phyloP scores from a whole-genome alignment of 306 rosid genomes.

The Castanospermum australe region DNA sequence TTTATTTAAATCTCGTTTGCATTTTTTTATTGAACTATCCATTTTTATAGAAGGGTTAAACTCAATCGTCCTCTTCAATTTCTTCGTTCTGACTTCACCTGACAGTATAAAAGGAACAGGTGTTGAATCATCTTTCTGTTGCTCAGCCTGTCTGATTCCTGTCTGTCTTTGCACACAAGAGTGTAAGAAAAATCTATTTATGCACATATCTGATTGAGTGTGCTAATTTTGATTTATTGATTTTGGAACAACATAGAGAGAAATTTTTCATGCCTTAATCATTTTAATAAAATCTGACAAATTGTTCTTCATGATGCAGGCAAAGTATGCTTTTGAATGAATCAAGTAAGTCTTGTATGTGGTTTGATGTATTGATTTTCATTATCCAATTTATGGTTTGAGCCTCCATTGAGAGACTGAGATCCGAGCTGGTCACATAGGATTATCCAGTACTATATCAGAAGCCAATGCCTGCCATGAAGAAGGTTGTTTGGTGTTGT shows the following conservation, averaged over 20 bases:
- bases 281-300: constrained; percentile 20
- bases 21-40: background rate
- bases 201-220: background rate
- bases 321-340: constrained; percentile 15
- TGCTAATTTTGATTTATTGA: constrained; percentile 18
- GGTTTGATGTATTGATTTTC: constrained; percentile 30
- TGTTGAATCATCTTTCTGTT: constrained; percentile 14
- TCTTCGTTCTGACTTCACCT: background rate
- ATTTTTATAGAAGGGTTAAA: background rate
- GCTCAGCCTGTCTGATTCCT: constrained; percentile 9
- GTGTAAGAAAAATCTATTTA: background rate
- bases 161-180: background rate
- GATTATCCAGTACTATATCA: constrained; percentile 18
- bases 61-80: background rate
- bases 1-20: background rate
- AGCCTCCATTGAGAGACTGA: constrained; percentile 27
- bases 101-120: background rate
- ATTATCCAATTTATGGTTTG: constrained; percentile 35
- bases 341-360: constrained; percentile 29
- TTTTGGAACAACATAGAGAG: background rate
- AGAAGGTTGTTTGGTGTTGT: constrained; percentile 50
- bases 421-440: constrained; percentile 13
- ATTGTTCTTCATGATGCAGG: constrained; percentile 33
- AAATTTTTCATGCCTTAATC: background rate
- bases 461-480: constrained; percentile 59